Conservation (phyloP, 1,284 basidiomycete genomes). For the Stereum hirsutum region DNA sequence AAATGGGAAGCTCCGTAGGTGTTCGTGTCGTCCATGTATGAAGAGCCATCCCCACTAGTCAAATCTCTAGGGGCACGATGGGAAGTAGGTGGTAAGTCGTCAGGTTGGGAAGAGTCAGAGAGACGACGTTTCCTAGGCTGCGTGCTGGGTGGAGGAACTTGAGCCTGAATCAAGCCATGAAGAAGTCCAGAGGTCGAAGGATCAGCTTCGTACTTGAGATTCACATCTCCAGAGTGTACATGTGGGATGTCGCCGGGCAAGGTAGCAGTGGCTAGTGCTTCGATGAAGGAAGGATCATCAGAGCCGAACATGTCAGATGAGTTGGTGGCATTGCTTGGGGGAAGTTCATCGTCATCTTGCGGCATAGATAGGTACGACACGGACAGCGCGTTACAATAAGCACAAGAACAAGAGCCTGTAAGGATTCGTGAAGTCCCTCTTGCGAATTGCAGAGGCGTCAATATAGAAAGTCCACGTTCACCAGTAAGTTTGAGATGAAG, state of each 20-base stretch:
- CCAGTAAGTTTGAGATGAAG: too few relatives aligned
- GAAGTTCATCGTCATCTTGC: too few relatives aligned
- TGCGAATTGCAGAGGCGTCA: too few relatives aligned
- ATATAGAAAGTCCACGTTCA: too few relatives aligned
- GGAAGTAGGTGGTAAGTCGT: conserved; percentile 8
- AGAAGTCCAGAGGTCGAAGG: neutral
- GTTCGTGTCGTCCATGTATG: conserved; percentile 21
- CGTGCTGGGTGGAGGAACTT: conserved; percentile 8
- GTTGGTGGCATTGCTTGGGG: conserved; percentile 1
- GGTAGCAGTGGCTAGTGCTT: conserved; percentile 33
- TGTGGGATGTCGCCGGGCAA: conserved; percentile 35
- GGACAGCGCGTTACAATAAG: too few relatives aligned
- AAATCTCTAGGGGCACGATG: neutral
- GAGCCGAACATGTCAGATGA: conserved; percentile 51
- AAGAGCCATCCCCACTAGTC: neutral
- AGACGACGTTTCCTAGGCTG: conserved; percentile 15
- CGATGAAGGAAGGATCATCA: conserved; percentile 46
- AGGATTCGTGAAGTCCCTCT: too few relatives aligned
- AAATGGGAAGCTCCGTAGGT: conserved; percentile 78
- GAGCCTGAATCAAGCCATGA: neutral
- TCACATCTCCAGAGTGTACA: neutral
- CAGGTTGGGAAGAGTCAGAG: conserved; percentile 8
- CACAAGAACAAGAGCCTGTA: too few relatives aligned
- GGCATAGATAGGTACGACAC: too few relatives aligned
- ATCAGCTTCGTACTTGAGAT: neutral